A percentile compares a stretch with the other conserved stretches of the same genome.
These are phyloP conservation scores for Pythium phragmitis DNA, from an alignment of 352 stramenopile species.

Conservation along the genomic window DNA sequence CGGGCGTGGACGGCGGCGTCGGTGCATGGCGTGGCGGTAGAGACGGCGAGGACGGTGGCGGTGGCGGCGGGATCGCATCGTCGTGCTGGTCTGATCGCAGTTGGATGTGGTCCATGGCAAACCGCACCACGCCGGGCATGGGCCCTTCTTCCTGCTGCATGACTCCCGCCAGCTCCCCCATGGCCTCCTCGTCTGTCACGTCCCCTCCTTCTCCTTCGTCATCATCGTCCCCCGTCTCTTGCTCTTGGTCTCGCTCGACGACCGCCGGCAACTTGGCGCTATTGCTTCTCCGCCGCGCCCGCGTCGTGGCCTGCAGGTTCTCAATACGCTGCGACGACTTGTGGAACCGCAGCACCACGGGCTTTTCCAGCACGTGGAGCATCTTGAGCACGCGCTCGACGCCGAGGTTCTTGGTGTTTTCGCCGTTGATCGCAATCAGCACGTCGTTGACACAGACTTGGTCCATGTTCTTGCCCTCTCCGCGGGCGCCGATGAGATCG, in stretches of 20 bases:
- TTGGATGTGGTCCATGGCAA: conserved; percentile 24
- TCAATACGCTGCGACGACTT: conserved; percentile 69
- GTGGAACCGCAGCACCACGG: conserved; percentile 75
- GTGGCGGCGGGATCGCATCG: not conserved
- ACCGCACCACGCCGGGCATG: conserved; percentile 17
- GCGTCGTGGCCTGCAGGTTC: conserved; percentile 27
- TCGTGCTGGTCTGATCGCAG: conserved; percentile 22
- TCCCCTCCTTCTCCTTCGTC: not conserved
- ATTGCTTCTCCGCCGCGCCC: conserved; percentile 10
- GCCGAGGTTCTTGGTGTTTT: conserved; percentile 72
- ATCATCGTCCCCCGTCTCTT: conserved; percentile 4
- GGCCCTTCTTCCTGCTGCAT: conserved; percentile 16
- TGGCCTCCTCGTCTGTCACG: not conserved
- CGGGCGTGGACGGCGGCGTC: conserved; percentile 3
- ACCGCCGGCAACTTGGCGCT: conserved; percentile 20
- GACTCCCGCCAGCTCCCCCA: not conserved
- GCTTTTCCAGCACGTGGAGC: conserved; percentile 75
- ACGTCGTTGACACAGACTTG: conserved; percentile 79
- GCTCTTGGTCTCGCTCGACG: conserved; percentile 11
- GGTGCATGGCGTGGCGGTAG: conserved; percentile 5
- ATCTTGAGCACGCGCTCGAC: conserved; percentile 76
- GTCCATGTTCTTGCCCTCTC: conserved; percentile 69
- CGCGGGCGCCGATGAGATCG: conserved; percentile 62
- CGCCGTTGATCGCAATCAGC: conserved; percentile 76
- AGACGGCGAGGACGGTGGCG: conserved; percentile 16